These are phyloP conservation scores for Phaeophleospora eucalypticola DNA, from an alignment of 2,329 filamentous ascomycete genomes.

Conservation along the genomic window DNA sequence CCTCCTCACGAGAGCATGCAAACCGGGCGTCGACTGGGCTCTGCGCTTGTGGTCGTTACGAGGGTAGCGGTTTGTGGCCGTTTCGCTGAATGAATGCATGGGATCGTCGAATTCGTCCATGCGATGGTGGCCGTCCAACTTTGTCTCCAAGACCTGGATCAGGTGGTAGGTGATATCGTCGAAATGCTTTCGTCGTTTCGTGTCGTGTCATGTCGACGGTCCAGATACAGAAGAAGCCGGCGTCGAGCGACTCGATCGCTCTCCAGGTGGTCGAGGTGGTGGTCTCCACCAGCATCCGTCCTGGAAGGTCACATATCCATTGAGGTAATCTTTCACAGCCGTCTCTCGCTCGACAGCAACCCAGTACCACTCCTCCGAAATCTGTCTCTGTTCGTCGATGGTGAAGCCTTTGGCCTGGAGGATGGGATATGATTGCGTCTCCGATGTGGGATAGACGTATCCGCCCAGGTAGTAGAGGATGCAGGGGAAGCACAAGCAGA, in stretches of 20 bases:
- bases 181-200: background rate
- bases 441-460: constrained; percentile 17
- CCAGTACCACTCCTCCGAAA: constrained; percentile 26
- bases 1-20: too few species aligned
- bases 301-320: constrained; percentile 18
- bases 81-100: too few species aligned
- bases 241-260: background rate
- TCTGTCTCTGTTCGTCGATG: constrained; percentile 14
- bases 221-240: constrained; percentile 1
- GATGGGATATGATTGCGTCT: constrained; percentile 19
- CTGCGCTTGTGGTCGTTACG: too few species aligned
- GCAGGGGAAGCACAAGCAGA: constrained; percentile 25
- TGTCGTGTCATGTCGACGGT: background rate
- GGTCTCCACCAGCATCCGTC: constrained; percentile 12
- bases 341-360: constrained; percentile 23
- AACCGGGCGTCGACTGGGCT: too few species aligned
- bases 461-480: constrained; percentile 21
- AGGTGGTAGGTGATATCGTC: background rate
- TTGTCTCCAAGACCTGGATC: too few species aligned
- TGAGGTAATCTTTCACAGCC: constrained; percentile 20
- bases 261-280: background rate
- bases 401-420: constrained; percentile 20
- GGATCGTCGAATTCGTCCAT: too few species aligned
- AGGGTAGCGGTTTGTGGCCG: too few species aligned
- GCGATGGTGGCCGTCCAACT: background rate